A percentile compares a stretch with the other conserved stretches of the same genome.
Evolutionary conservation across 2,329 filamentous ascomycete species (phyloP).

Genomic region (Colletotrichum filicis): DNA sequence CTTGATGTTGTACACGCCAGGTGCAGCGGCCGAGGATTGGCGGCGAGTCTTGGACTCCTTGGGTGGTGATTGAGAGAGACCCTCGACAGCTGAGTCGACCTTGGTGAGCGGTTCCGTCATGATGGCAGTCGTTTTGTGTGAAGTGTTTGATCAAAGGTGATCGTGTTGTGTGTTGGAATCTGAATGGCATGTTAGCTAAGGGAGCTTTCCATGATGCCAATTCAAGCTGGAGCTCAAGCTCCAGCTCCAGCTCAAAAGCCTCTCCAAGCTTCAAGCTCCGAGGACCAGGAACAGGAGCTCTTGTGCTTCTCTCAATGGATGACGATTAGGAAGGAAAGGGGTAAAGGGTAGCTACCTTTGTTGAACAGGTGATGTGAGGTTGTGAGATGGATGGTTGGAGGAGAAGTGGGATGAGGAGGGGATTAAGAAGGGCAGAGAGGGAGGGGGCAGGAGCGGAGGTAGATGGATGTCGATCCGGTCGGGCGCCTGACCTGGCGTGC

Average conservation of each 20-base stretch:
- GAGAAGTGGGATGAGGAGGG: slow-evolving; percentile 27
- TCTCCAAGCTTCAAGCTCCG: neutral
- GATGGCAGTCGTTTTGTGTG: slow-evolving; percentile 37
- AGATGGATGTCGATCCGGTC: slow-evolving; percentile 27
- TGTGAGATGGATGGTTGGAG: slow-evolving; percentile 10
- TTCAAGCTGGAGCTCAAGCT: neutral
- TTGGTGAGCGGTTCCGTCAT: slow-evolving; percentile 76
- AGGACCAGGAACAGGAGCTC: neutral
- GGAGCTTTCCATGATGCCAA: neutral
- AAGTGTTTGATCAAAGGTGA: slow-evolving; percentile 16
- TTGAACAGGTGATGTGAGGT: slow-evolving; percentile 19
- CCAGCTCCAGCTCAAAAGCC: neutral
- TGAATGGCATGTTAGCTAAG: slow-evolving; percentile 13
- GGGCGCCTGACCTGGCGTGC: slow-evolving; percentile 24
- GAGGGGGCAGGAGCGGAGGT: slow-evolving; percentile 13
- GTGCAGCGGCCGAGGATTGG: slow-evolving; percentile 67
- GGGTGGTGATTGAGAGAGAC: slow-evolving; percentile 74
- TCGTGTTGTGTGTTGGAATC: slow-evolving; percentile 8
- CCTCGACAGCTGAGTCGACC: slow-evolving; percentile 91
- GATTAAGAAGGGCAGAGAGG: slow-evolving; percentile 23
- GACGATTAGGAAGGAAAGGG: neutral
- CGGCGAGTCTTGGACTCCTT: slow-evolving; percentile 58
- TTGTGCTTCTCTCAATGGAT: neutral
- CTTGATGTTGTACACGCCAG: slow-evolving; percentile 83
- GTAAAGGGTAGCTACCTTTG: slow-evolving; percentile 18